Evolutionary conservation across 2,329 filamentous ascomycete species (phyloP).

Genomic region (Macrophomina tecta): DNA sequence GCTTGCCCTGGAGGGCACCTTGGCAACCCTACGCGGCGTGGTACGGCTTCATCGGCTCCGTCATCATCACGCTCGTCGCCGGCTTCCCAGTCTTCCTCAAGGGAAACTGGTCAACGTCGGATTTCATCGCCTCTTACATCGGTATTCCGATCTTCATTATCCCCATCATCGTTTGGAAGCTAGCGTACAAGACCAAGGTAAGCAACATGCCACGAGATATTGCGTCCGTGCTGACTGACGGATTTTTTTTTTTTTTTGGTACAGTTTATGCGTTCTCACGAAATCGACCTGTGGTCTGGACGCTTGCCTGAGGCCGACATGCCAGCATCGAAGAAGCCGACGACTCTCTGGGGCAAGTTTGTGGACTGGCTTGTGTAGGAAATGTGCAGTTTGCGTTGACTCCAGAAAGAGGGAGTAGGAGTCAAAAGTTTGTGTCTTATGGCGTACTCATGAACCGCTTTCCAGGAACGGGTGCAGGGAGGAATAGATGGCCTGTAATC

Average conservation of each 20-base stretch:
- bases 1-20: background rate
- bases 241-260: background rate
- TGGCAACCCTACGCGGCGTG: slow-evolving; percentile 11
- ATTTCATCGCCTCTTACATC: slow-evolving; percentile 32
- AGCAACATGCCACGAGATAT: slow-evolving; percentile 30
- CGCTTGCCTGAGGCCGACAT: background rate
- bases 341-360: slow-evolving; percentile 24
- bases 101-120: background rate
- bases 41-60: background rate
- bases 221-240: background rate
- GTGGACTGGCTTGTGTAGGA: slow-evolving; percentile 27
- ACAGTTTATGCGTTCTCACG: slow-evolving; percentile 34
- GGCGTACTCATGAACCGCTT: too few relatives aligned
- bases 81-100: background rate
- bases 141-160: slow-evolving; percentile 45
- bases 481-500: too few relatives aligned
- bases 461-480: too few relatives aligned
- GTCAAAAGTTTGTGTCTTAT: background rate
- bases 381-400: background rate
- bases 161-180: slow-evolving; percentile 52
- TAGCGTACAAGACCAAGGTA: slow-evolving; percentile 45
- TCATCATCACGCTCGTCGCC: background rate
- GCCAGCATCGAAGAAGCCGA: slow-evolving; percentile 10
- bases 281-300: slow-evolving; percentile 39
- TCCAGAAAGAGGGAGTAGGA: background rate